phyloP scores from a whole-genome alignment of 257 asterid species.

The Anisodus tanguticus region DNA sequence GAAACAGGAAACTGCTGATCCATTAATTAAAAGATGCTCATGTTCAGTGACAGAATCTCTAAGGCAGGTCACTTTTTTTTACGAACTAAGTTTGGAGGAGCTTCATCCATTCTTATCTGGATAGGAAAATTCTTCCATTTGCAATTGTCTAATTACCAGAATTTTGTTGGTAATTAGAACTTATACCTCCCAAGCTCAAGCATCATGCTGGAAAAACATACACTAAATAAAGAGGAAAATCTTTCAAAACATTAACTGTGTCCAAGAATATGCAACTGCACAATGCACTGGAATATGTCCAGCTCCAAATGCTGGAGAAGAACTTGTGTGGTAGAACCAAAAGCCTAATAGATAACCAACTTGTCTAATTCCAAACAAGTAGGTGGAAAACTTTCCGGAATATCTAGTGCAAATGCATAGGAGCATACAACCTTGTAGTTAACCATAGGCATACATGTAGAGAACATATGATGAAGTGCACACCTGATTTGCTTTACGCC shows the following conservation, averaged over 20 bases:
- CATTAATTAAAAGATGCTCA: slow-evolving; percentile 5
- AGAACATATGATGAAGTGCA: slow-evolving; percentile 32
- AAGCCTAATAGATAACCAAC: not conserved
- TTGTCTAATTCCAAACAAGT: not conserved
- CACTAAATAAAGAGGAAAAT: not conserved
- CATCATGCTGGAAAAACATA: not conserved
- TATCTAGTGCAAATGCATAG: not conserved
- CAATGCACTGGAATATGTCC: not conserved
- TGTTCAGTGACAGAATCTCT: not conserved
- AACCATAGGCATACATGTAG: not conserved
- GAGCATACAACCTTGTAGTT: not conserved
- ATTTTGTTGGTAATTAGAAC: not conserved
- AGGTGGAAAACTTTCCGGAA: not conserved
- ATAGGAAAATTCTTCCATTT: slow-evolving; percentile 9
- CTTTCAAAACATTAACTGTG: not conserved
- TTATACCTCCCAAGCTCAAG: not conserved
- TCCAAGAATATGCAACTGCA: not conserved
- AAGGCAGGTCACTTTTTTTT: not conserved
- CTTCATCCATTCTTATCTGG: not conserved
- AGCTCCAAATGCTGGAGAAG: not conserved
- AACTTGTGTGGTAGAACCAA: not conserved
- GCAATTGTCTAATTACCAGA: slow-evolving; percentile 8
- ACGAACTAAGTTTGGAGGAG: not conserved
- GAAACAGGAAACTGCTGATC: not conserved
- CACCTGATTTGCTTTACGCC: slow-evolving; percentile 95